Conservation (phyloP, 441 rosid species). For the Adansonia gregorii region DNA sequence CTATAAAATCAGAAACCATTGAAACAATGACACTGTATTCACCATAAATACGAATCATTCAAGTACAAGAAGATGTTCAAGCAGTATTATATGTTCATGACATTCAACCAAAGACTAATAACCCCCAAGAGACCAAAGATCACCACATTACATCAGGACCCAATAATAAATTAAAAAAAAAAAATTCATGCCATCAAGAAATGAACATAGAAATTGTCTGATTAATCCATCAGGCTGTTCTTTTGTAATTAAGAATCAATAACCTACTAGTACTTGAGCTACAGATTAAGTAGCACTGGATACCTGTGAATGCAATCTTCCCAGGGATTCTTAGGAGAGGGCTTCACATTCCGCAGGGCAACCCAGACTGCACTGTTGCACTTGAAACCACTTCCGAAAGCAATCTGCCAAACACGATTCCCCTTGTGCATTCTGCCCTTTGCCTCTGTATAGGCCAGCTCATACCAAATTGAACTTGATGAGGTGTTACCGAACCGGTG, state of each 20-base stretch:
- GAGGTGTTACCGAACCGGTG: conserved; percentile 96
- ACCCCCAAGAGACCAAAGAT: not conserved
- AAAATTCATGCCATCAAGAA: not conserved
- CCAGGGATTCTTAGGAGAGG: conserved; percentile 77
- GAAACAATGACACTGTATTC: not conserved
- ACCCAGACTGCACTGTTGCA: conserved; percentile 94
- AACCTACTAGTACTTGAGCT: conserved; percentile 24
- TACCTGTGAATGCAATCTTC: conserved; percentile 76
- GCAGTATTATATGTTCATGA: not conserved
- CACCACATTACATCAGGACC: not conserved
- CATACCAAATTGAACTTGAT: conserved; percentile 94
- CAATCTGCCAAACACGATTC: conserved; percentile 86
- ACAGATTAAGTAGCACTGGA: conserved; percentile 59
- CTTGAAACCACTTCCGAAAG: conserved; percentile 91
- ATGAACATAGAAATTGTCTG: conserved; percentile 18
- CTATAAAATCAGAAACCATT: not conserved
- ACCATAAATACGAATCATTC: not conserved
- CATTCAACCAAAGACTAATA: not conserved
- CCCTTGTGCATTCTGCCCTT: conserved; percentile 81
- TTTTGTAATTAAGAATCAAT: not conserved
- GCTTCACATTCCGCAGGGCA: conserved; percentile 61
- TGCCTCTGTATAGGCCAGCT: conserved; percentile 81
- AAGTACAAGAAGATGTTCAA: conserved; percentile 16
- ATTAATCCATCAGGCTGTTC: not conserved
- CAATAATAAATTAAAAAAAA: not conserved